Conservation (phyloP, 495 filamentous ascomycete genomes). For the Penicillium soppii region DNA sequence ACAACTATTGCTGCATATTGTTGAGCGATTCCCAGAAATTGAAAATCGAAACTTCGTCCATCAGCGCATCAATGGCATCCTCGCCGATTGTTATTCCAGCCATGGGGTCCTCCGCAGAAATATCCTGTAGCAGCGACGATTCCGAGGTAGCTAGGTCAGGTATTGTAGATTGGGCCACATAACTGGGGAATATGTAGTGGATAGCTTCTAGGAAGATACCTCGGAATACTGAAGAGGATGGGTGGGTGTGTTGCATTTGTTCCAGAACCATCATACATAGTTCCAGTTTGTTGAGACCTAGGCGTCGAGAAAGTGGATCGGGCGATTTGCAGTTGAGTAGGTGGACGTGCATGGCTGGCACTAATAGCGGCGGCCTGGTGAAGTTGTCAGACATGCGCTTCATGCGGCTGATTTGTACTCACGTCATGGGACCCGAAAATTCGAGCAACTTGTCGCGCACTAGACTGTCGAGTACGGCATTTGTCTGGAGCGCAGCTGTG, state of each 20-base stretch:
- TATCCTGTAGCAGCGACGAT: not conserved
- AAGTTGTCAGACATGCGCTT: not conserved
- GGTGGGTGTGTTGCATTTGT: conserved; percentile 37
- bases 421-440: conserved; percentile 31
- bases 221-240: conserved; percentile 32
- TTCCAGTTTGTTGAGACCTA: conserved; percentile 40
- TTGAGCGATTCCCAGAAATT: conserved; percentile 28
- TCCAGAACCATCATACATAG: conserved; percentile 43
- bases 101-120: not conserved
- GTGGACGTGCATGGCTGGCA: conserved; percentile 44
- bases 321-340: conserved; percentile 34
- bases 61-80: conserved; percentile 22
- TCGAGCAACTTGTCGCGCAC: not conserved
- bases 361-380: conserved; percentile 34
- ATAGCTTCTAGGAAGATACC: conserved; percentile 34
- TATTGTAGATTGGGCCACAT: conserved; percentile 2
- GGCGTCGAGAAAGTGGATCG: conserved; percentile 27
- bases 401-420: conserved; percentile 3
- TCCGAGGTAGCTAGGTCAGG: conserved; percentile 1
- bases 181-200: conserved; percentile 26
- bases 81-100: conserved; percentile 6
- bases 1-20: conserved; percentile 1
- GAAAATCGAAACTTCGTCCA: conserved; percentile 31
- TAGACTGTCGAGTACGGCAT: conserved; percentile 3
- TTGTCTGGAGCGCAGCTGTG: conserved; percentile 1